Evolutionary conservation across 129 eudicot species (phyloP).

Genomic region (Arctium minus): DNA sequence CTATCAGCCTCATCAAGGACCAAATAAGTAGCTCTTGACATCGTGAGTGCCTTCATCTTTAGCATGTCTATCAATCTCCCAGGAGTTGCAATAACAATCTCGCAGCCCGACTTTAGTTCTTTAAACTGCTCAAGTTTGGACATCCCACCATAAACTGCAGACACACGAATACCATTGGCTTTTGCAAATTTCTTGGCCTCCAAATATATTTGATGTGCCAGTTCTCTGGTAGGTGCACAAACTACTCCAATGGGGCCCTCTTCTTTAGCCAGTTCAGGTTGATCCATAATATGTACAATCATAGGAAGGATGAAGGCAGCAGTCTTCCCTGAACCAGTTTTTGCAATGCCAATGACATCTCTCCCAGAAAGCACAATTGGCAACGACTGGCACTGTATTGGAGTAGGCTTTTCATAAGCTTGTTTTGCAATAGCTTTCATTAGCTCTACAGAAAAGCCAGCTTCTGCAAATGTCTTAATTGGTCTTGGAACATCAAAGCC

Average conservation of each 20-base stretch:
- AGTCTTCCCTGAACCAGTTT: constrained; percentile 98
- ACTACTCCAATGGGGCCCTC: constrained; percentile 97
- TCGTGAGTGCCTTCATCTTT: constrained; percentile 82
- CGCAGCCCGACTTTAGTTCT: constrained; percentile 91
- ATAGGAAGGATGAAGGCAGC: constrained; percentile 97
- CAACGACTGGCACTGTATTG: constrained; percentile 91
- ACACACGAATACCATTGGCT: constrained; percentile 73
- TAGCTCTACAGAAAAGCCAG: constrained; percentile 75
- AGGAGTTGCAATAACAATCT: constrained; percentile 96
- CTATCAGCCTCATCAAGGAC: constrained; percentile 99
- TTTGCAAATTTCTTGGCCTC: constrained; percentile 96
- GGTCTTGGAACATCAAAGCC: constrained; percentile 98
- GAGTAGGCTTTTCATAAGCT: constrained; percentile 91
- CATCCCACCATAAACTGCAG: constrained; percentile 99
- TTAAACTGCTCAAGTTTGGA: constrained; percentile 94
- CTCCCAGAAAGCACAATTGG: constrained; percentile 84
- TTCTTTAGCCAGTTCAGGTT: constrained; percentile 83
- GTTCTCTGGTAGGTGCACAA: constrained; percentile 96
- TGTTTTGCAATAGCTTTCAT: constrained; percentile 91
- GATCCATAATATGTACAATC: constrained; percentile 97
- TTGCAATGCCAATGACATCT: constrained; percentile 94
- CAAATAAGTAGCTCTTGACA: constrained; percentile 84
- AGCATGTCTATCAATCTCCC: constrained; percentile 95
- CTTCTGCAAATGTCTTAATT: constrained; percentile 79
- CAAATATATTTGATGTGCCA: constrained; percentile 91